phyloP scores from a whole-genome alignment of 192 early-diverging fungal genomes.

The Gonapodya sp. region DNA sequence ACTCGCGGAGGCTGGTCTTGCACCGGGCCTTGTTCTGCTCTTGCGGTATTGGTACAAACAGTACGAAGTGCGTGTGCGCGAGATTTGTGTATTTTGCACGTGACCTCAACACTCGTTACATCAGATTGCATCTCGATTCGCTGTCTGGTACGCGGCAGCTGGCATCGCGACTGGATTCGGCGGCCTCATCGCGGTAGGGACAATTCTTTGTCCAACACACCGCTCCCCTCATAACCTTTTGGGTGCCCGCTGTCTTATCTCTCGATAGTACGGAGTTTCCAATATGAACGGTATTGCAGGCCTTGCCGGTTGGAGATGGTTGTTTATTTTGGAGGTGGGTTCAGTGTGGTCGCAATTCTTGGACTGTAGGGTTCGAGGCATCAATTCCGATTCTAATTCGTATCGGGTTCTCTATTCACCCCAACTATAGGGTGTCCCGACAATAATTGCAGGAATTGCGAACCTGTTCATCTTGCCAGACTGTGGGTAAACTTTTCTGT shows the following conservation, averaged over 20 bases:
- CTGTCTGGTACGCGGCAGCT: constrained; percentile 38
- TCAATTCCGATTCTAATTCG: too few species aligned
- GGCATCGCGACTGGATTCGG: constrained; percentile 50
- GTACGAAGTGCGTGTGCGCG: constrained; percentile 18
- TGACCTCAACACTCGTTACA: not conserved
- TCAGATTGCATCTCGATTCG: constrained; percentile 36
- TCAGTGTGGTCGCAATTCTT: too few species aligned
- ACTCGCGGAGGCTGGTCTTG: constrained; percentile 23
- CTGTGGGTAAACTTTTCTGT: not conserved
- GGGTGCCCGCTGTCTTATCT: too few species aligned
- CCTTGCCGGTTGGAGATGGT: constrained; percentile 51
- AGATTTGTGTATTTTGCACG: not conserved
- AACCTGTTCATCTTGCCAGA: constrained; percentile 30
- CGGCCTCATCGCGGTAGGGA: constrained; percentile 38
- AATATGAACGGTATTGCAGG: constrained; percentile 42
- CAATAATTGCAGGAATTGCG: constrained; percentile 27
- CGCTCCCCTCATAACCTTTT: not conserved
- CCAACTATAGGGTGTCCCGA: constrained; percentile 53
- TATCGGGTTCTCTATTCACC: constrained; percentile 54
- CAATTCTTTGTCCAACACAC: not conserved
- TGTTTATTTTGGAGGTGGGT: constrained; percentile 11
- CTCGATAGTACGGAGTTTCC: constrained; percentile 48
- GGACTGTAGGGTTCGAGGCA: not conserved
- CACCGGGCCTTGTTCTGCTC: not conserved
- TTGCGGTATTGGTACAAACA: constrained; percentile 50